These are phyloP conservation scores for Testicularia cyperi DNA, from an alignment of 1,284 basidiomycete species.

Conservation along the genomic window DNA sequence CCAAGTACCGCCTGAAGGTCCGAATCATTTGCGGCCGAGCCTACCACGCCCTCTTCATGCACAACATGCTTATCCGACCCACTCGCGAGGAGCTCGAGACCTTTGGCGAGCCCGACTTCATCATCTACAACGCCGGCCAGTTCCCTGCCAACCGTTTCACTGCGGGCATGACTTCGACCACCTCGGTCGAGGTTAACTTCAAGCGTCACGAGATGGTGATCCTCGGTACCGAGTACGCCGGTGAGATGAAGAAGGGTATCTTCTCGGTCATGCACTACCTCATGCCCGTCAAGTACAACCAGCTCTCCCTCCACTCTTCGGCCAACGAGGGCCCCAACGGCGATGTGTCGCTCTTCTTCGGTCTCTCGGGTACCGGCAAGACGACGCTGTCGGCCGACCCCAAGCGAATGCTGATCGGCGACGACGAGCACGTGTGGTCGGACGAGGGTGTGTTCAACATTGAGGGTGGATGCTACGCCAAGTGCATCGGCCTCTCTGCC, in stretches of 20 bases:
- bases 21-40: constrained; percentile 97
- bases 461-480: constrained; percentile 98
- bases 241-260: constrained; percentile 99
- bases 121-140: constrained; percentile 99
- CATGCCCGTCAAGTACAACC: constrained; percentile 97
- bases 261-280: constrained; percentile 99
- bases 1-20: constrained; percentile 99
- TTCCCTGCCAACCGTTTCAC: constrained; percentile 99
- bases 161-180: constrained; percentile 98
- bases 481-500: constrained; percentile 91
- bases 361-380: constrained; percentile 97
- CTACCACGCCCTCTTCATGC: constrained; percentile 99
- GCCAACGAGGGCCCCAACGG: constrained; percentile 90
- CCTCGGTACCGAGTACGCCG: constrained; percentile 98
- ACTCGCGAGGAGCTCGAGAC: constrained; percentile 89
- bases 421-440: constrained; percentile 61
- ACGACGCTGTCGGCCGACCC: constrained; percentile 63
- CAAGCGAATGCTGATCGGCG: constrained; percentile 54
- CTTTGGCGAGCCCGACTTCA: constrained; percentile 99
- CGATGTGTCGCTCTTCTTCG: constrained; percentile 98
- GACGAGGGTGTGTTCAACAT: constrained; percentile 93
- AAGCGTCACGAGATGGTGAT: constrained; percentile 99
- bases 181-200: constrained; percentile 99
- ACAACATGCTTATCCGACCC: constrained; percentile 92
- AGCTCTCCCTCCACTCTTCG: constrained; percentile 97